phyloP scores from a whole-genome alignment of 1,139 yeast genomes.

The Suhomyces panamericanus region DNA sequence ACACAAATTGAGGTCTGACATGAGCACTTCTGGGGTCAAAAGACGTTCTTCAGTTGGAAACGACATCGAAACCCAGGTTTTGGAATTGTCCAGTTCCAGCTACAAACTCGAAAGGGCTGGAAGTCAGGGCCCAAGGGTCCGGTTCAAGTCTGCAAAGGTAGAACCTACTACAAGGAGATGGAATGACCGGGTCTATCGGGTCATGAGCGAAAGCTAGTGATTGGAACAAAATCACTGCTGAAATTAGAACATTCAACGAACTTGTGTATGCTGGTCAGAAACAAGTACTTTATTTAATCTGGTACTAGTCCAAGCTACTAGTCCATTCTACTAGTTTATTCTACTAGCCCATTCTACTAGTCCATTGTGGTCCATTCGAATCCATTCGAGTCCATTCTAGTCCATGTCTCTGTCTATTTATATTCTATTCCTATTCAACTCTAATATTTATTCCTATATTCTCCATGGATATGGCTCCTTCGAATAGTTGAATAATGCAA shows the following conservation, averaged over 20 bases:
- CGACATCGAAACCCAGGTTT: slow-evolving; percentile 6
- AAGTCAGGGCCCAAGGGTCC: not conserved
- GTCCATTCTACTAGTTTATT: too few species aligned
- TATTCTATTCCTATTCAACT: too few species aligned
- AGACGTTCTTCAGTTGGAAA: slow-evolving; percentile 10
- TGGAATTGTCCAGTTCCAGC: slow-evolving; percentile 5
- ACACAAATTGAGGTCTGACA: slow-evolving; percentile 39
- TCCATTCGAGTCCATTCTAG: too few species aligned
- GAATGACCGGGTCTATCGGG: slow-evolving; percentile 1
- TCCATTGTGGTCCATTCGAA: too few species aligned
- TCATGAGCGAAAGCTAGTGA: not conserved
- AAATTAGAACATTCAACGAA: too few species aligned
- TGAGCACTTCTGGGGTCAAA: slow-evolving; percentile 40
- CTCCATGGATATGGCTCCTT: too few species aligned
- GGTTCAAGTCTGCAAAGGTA: not conserved
- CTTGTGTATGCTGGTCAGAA: not conserved
- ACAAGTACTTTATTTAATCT: not conserved
- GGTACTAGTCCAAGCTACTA: too few species aligned
- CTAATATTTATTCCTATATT: too few species aligned
- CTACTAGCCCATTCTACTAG: too few species aligned
- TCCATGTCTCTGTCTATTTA: too few species aligned
- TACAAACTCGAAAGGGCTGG: slow-evolving; percentile 1
- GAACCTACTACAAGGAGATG: not conserved
- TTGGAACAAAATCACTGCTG: not conserved
- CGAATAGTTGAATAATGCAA: too few species aligned